A percentile compares a stretch with the other conserved stretches of the same genome.
These are phyloP conservation scores for Colletotrichum chrysophilum DNA, from an alignment of 2,329 filamentous ascomycete species.

Conservation along the genomic window DNA sequence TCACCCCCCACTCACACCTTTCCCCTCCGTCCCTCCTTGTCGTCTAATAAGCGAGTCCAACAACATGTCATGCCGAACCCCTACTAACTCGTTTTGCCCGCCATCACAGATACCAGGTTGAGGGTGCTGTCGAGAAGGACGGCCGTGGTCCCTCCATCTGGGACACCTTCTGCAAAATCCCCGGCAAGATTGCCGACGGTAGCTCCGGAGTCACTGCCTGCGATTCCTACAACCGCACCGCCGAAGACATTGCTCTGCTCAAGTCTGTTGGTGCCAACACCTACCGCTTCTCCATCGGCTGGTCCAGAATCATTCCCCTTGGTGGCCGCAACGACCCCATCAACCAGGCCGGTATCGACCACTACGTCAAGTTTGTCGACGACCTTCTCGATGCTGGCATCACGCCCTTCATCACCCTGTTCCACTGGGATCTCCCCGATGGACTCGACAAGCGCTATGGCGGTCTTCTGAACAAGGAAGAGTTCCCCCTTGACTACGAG, in stretches of 20 bases:
- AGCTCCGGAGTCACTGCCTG: conserved; percentile 79
- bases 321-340: conserved; percentile 82
- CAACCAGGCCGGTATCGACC: conserved; percentile 78
- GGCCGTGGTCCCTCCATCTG: conserved; percentile 85
- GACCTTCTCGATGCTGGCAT: conserved; percentile 79
- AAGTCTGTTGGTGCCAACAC: conserved; percentile 74
- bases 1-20: neutral
- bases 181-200: conserved; percentile 83
- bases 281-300: conserved; percentile 87
- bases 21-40: neutral
- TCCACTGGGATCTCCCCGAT: conserved; percentile 88
- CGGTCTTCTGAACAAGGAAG: conserved; percentile 78
- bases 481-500: conserved; percentile 83
- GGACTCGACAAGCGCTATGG: conserved; percentile 81
- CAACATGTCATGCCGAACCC: neutral
- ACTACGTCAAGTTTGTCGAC: conserved; percentile 81
- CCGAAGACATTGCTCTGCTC: conserved; percentile 78
- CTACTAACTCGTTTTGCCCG: neutral
- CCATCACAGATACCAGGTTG: conserved; percentile 78
- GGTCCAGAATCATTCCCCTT: conserved; percentile 85
- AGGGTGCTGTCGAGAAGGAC: conserved; percentile 76
- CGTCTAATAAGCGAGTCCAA: neutral
- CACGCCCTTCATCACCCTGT: conserved; percentile 80
- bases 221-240: conserved; percentile 83
- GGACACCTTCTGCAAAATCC: conserved; percentile 85